A percentile compares a stretch with the other conserved stretches of the same genome.
Evolutionary conservation across 352 stramenopile species (phyloP).

Genomic region (Phytophthora citrophthora): DNA sequence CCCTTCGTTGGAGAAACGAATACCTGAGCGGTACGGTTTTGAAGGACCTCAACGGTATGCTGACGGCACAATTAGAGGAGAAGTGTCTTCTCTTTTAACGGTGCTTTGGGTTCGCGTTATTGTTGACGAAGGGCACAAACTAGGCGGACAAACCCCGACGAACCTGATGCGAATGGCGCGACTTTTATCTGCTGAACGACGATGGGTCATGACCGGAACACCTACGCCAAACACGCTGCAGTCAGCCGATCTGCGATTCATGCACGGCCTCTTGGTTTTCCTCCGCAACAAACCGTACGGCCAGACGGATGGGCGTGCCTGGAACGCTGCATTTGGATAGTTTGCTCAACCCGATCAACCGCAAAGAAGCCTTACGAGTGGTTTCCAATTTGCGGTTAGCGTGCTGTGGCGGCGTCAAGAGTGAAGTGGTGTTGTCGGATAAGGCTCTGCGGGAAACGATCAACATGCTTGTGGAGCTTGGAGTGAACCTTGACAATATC

Average conservation of each 20-base stretch:
- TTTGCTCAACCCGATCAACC: slow-evolving; percentile 68
- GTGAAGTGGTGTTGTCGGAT: slow-evolving; percentile 37
- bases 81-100: slow-evolving; percentile 50
- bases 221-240: slow-evolving; percentile 90
- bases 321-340: slow-evolving; percentile 61
- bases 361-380: slow-evolving; percentile 50
- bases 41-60: slow-evolving; percentile 48
- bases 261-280: slow-evolving; percentile 91
- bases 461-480: slow-evolving; percentile 38
- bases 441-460: slow-evolving; percentile 53
- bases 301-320: slow-evolving; percentile 48
- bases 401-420: slow-evolving; percentile 45
- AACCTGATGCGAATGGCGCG: slow-evolving; percentile 86
- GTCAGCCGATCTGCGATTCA: slow-evolving; percentile 73
- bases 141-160: slow-evolving; percentile 61
- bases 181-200: slow-evolving; percentile 76
- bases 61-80: slow-evolving; percentile 48
- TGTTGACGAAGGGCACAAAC: slow-evolving; percentile 94
- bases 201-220: slow-evolving; percentile 98
- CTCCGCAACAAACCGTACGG: slow-evolving; percentile 87
- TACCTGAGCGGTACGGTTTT: slow-evolving; percentile 65
- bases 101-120: slow-evolving; percentile 88
- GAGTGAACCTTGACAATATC: slow-evolving; percentile 41
- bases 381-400: slow-evolving; percentile 52
- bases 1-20: slow-evolving; percentile 52